phyloP scores from a whole-genome alignment of 2,329 filamentous ascomycete genomes.

The Aspergillus sp. region DNA sequence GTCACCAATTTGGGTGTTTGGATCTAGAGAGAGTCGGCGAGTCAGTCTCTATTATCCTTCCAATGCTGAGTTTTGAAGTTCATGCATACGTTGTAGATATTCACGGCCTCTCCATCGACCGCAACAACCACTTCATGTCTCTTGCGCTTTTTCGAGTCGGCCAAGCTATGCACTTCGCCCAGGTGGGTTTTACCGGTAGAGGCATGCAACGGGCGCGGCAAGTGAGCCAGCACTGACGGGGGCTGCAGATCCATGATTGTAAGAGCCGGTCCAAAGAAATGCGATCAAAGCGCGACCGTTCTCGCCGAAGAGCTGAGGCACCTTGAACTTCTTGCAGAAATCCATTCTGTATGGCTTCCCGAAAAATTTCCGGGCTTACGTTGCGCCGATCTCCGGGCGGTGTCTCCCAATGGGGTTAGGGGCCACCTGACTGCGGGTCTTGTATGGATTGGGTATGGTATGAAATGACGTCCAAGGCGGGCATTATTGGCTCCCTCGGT shows the following conservation, averaged over 20 bases:
- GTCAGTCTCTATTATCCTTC: slow-evolving; percentile 6
- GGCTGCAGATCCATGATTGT: slow-evolving; percentile 46
- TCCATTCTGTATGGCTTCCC: slow-evolving; percentile 23
- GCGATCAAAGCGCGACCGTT: slow-evolving; percentile 14
- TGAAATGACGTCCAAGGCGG: slow-evolving; percentile 22
- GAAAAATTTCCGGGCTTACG: slow-evolving; percentile 42
- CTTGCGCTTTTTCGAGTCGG: slow-evolving; percentile 61
- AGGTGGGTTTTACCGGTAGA: slow-evolving; percentile 45
- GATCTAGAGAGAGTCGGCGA: slow-evolving; percentile 46
- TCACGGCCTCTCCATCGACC: slow-evolving; percentile 63
- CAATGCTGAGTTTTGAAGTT: too few relatives aligned
- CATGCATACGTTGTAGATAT: slow-evolving; percentile 60
- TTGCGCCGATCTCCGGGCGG: slow-evolving; percentile 26
- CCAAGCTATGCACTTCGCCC: slow-evolving; percentile 55
- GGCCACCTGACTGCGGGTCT: background rate
- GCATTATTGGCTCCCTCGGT: background rate
- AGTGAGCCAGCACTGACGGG: slow-evolving; percentile 48
- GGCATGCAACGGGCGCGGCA: slow-evolving; percentile 47
- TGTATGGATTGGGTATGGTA: slow-evolving; percentile 1
- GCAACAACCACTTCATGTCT: slow-evolving; percentile 62
- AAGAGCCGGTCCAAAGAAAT: background rate
- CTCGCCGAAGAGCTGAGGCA: slow-evolving; percentile 14
- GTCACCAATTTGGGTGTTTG: slow-evolving; percentile 62
- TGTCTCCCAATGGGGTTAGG: slow-evolving; percentile 1
- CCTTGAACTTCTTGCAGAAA: slow-evolving; percentile 17